Base-by-base conservation (phyloP, 352 stramenopile species). In the Globisporangium orthogonon region DNA sequence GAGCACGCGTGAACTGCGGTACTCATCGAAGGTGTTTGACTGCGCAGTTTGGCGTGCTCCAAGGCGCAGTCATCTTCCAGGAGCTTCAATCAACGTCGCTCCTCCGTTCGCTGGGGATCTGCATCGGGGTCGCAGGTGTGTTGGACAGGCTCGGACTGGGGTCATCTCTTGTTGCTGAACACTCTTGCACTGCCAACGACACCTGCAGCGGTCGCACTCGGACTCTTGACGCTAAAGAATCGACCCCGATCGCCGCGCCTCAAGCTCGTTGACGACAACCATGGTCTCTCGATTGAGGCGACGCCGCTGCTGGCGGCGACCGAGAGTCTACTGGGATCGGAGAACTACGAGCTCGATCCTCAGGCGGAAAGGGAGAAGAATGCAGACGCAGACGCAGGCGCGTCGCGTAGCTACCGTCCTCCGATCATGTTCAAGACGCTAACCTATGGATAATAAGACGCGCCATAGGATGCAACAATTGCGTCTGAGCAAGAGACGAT, bases 11-110 rank as follows among this genome's bases (percentile, higher is more conserved):
- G 23, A 23, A 23, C 23, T 23, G 23, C 23, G 23, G 23, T 23
- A 23, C 23, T 23, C 23, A 23, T 7, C 50, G 40, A 48, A 15
- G 15, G 4, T 51, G 7, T 6, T 41, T 35, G 7, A 31, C 2
- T 50, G 18, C 30, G 15, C 43, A 71, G 65, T 49, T 60, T 10
- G 54, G 61, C 4, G 44, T 58, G 1, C 7, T 61, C 1, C 65
- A 71, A 33, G 65, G 61, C 23, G 31, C 14, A 3, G 14, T 58
- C n/a, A 29, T 71, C 48, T 71, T 71, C 17, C 44, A 46, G 2
- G 61, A 71, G 37, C 52, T 67, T 23, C 50, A 15, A 4, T 23
- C 28, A 15, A 9, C n/a, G 7, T 41, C 58, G 14, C 14, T 46
- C 11, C 33, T 13, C 11, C 52, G 54, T 3, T 10, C 49, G 46